Percentiles rank a stretch among this genome's conserved stretches.
These are phyloP conservation scores for Aspergillus haitiensis DNA, from an alignment of 495 filamentous ascomycete species.

Conservation along the genomic window DNA sequence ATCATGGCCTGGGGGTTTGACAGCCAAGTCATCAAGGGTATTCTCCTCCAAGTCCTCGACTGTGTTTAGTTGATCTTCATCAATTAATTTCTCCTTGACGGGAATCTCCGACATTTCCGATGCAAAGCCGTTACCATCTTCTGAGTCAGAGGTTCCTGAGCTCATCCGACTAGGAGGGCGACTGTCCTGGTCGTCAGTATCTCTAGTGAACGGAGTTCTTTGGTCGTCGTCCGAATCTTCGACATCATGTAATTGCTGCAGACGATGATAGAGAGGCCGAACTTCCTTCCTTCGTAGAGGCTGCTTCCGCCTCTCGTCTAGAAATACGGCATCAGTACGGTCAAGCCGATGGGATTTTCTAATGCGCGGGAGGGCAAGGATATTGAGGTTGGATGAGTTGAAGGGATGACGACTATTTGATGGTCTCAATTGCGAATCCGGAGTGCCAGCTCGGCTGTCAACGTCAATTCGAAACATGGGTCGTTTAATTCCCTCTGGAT, in stretches of 20 bases:
- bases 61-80: conserved; percentile 6
- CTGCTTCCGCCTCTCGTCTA: conserved; percentile 71
- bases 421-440: conserved; percentile 58
- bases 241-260: conserved; percentile 56
- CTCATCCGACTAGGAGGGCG: conserved; percentile 76
- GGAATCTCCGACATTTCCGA: conserved; percentile 29
- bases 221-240: conserved; percentile 63
- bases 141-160: conserved; percentile 62
- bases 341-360: conserved; percentile 63
- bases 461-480: conserved; percentile 48
- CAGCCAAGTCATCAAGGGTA: conserved; percentile 6
- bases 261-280: conserved; percentile 57
- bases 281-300: conserved; percentile 53
- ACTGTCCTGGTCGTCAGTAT: conserved; percentile 82
- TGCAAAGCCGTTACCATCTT: conserved; percentile 58
- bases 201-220: conserved; percentile 59
- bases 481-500: conserved; percentile 58
- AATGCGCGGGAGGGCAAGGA: conserved; percentile 69
- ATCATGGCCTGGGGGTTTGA: conserved; percentile 13
- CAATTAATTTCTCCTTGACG: conserved; percentile 3
- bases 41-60: conserved; percentile 1
- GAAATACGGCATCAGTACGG: conserved; percentile 65
- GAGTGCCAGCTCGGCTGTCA: conserved; percentile 61
- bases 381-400: conserved; percentile 49
- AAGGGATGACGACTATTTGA: conserved; percentile 35